These are phyloP conservation scores for Penicillium sp. DNA, from an alignment of 2,329 filamentous ascomycete genomes.

Conservation along the genomic window DNA sequence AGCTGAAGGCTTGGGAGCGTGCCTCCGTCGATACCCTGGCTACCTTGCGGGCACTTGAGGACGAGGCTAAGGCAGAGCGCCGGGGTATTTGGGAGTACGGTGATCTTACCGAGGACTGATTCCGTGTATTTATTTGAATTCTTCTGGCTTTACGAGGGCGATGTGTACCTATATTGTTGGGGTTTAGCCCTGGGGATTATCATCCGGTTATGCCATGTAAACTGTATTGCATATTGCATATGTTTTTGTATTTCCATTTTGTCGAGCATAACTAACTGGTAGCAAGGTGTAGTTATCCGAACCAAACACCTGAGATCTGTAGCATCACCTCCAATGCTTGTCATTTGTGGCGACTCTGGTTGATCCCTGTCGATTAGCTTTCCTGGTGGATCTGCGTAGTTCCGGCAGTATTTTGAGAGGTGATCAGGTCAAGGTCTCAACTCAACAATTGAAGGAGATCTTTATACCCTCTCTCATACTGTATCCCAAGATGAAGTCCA, in stretches of 20 bases:
- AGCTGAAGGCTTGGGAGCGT: conserved; percentile 88
- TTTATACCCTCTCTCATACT: background rate
- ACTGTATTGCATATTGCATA: conserved; percentile 6
- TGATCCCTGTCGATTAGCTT: conserved; percentile 5
- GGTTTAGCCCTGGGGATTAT: conserved; percentile 8
- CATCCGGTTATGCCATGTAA: conserved; percentile 1
- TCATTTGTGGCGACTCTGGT: background rate
- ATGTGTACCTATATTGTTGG: conserved; percentile 21
- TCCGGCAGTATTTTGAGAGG: background rate
- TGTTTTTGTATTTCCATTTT: background rate
- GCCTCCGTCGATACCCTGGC: conserved; percentile 68
- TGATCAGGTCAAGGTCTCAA: no score
- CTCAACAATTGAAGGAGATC: background rate
- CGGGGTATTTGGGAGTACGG: conserved; percentile 98
- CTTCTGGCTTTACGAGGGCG: conserved; percentile 6
- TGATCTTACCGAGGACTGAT: conserved; percentile 83
- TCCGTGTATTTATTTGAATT: conserved; percentile 8
- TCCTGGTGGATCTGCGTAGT: background rate
- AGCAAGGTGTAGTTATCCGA: no score
- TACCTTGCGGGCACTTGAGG: conserved; percentile 68
- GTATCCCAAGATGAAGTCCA: background rate
- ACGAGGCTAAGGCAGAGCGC: conserved; percentile 72
- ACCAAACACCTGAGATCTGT: background rate
- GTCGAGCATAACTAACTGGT: no score
- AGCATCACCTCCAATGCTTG: background rate